Evolutionary conservation across 176 grass and related monocot genomes (phyloP).

Genomic region (Rhynchospora breviuscula): DNA sequence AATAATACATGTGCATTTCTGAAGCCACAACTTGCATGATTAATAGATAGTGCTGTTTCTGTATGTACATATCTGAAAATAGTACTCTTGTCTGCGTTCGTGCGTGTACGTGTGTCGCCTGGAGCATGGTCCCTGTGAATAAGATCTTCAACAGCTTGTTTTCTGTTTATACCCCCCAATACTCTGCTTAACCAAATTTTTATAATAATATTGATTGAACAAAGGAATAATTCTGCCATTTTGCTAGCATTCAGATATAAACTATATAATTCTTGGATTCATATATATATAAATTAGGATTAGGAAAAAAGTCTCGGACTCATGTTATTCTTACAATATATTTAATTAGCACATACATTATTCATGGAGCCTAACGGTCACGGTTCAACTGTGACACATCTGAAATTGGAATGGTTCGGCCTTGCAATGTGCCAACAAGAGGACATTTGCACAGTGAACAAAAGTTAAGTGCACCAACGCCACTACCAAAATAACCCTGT

Average conservation of each 20-base stretch:
- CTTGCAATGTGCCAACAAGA: constrained; percentile 1
- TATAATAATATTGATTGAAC: too few relatives aligned
- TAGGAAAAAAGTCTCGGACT: background rate
- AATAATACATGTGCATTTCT: too few relatives aligned
- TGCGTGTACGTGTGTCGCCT: background rate
- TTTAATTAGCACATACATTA: too few relatives aligned
- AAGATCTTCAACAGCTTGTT: too few relatives aligned
- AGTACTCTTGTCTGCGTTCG: background rate
- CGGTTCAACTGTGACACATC: background rate
- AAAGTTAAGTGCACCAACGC: background rate
- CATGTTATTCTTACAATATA: background rate
- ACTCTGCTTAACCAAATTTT: background rate
- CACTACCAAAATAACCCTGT: background rate
- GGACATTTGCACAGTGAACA: background rate
- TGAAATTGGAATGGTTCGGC: background rate
- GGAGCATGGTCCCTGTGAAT: too few relatives aligned
- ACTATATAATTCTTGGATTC: background rate
- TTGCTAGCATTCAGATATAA: background rate
- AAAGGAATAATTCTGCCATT: background rate
- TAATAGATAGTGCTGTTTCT: background rate
- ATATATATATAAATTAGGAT: background rate
- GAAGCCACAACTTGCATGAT: too few relatives aligned
- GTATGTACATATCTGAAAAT: background rate
- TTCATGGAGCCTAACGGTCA: background rate
- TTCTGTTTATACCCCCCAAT: too few relatives aligned